Evolutionary conservation across 176 grass and related monocot species (phyloP).

Genomic region (Lolium perenne): DNA sequence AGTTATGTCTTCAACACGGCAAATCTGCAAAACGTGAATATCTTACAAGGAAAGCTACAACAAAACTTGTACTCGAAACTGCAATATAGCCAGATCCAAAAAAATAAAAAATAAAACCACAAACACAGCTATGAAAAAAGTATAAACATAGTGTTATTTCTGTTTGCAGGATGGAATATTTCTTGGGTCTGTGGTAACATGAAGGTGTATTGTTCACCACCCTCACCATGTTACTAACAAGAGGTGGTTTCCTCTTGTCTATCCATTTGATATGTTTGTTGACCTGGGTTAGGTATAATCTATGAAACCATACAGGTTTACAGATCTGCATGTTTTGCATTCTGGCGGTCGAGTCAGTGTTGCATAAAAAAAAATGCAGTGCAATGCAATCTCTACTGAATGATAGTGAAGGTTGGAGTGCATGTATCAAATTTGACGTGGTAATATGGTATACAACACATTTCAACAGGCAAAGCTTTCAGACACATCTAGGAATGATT

Average conservation of each 20-base stretch:
- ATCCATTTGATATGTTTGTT: neutral
- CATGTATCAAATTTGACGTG: conserved; percentile 10
- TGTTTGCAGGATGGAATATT: conserved; percentile 5
- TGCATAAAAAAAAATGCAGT: neutral
- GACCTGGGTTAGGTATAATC: neutral
- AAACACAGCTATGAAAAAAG: conserved; percentile 26
- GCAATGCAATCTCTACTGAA: neutral
- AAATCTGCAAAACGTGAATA: conserved; percentile 64
- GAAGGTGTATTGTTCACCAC: neutral
- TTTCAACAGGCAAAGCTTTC: neutral
- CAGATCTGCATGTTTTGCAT: neutral
- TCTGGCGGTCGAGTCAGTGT: neutral
- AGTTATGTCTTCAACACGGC: conserved; percentile 94
- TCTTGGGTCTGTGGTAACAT: neutral
- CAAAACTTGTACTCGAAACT: neutral
- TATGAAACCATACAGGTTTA: conserved; percentile 21
- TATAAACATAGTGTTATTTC: conserved; percentile 14
- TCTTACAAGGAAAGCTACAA: conserved; percentile 29
- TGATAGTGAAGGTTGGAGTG: neutral
- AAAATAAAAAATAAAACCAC: neutral
- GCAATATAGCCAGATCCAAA: neutral
- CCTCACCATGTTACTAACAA: neutral
- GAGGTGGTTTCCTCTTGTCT: neutral
- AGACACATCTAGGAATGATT: neutral
- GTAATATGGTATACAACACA: conserved; percentile 28